Base-by-base conservation (phyloP, 441 rosid species). In the Arabidopsis lyrata region DNA sequence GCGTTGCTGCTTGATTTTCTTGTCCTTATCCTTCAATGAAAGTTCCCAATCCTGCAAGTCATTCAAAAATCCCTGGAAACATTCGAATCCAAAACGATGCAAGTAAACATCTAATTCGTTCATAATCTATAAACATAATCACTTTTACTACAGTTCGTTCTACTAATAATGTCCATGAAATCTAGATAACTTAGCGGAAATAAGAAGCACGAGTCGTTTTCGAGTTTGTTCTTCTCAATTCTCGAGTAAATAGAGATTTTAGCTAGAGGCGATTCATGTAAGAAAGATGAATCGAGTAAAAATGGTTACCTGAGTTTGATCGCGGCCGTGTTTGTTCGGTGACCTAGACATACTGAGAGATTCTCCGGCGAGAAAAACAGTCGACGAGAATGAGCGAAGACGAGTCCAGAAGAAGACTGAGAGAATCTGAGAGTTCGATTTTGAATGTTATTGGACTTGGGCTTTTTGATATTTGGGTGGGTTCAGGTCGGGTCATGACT, bases 1-100 rank as follows among this genome's bases (percentile, higher is more conserved):
- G 69, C 85, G 55, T 71, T 78, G 85, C 7, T 86, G 74, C 75
- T 81, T 88, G 74, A 79, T 50, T 72, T 85, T 89, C 83, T 88
- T 90, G 79, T 87, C 97, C 38, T 80, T 86, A 60, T 83, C 86
- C 73, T 85, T 83, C 6, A 79, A 61, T 2, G 86, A 85, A 78
- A 85, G 81, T 42, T 95, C 99, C 98, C 97, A 95, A 66, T 92
- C 99, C 95, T 91, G 92, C 92, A 95, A 88, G 81, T 92, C 88
- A 87, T 88, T 91, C 81, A 92, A 83, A 83, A 92, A 85, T 54
- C 98, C 95, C 93, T 86, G 86, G 87, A 87, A 70, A 66, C 0
- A 14, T 9, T 54, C 58, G 63, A 75, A 60, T 2, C 44, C 75
- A 69, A 45, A 45, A 68, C 7, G 24, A 35, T 54, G 6, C 24